These are phyloP conservation scores for Kuraishia borneana DNA, from an alignment of 805 yeast species.

Conservation along the genomic window DNA sequence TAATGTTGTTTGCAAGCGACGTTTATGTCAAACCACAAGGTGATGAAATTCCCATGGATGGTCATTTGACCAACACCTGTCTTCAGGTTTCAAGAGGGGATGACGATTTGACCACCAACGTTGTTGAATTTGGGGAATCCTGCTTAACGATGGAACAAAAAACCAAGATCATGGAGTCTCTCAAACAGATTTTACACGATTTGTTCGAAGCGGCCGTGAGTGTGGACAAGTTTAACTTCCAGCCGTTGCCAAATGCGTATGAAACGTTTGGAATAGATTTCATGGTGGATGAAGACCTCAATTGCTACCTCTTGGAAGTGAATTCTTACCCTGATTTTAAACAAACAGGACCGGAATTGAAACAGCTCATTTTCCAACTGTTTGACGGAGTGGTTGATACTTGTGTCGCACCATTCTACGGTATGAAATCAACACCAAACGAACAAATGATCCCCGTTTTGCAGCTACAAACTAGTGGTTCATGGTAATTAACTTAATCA, in stretches of 20 bases:
- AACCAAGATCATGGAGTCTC: slow-evolving; percentile 34
- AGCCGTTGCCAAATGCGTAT: slow-evolving; percentile 68
- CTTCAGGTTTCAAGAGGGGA: slow-evolving; percentile 41
- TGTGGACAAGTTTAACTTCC: slow-evolving; percentile 78
- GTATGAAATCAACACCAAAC: slow-evolving; percentile 6
- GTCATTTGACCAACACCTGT: slow-evolving; percentile 93
- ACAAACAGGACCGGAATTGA: slow-evolving; percentile 80
- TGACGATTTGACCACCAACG: slow-evolving; percentile 24
- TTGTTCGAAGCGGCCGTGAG: slow-evolving; percentile 70
- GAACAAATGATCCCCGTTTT: slow-evolving; percentile 27
- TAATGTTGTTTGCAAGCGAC: slow-evolving; percentile 68
- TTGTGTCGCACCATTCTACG: slow-evolving; percentile 39
- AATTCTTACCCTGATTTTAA: slow-evolving; percentile 95
- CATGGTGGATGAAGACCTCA: slow-evolving; percentile 44
- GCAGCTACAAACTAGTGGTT: slow-evolving; percentile 10
- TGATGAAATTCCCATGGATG: slow-evolving; percentile 36
- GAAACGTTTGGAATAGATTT: slow-evolving; percentile 90
- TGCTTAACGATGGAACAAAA: slow-evolving; percentile 22
- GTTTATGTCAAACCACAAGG: slow-evolving; percentile 26
- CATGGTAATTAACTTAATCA: too few species aligned
- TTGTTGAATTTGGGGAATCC: slow-evolving; percentile 54
- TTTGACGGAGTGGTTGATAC: slow-evolving; percentile 44
- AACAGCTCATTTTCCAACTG: slow-evolving; percentile 50
- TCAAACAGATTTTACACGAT: slow-evolving; percentile 55
- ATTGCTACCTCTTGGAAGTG: slow-evolving; percentile 65